A percentile compares a stretch with the other conserved stretches of the same genome.
These are phyloP conservation scores for Nothopassalora personata DNA, from an alignment of 2,329 filamentous ascomycete species.

Conservation along the genomic window DNA sequence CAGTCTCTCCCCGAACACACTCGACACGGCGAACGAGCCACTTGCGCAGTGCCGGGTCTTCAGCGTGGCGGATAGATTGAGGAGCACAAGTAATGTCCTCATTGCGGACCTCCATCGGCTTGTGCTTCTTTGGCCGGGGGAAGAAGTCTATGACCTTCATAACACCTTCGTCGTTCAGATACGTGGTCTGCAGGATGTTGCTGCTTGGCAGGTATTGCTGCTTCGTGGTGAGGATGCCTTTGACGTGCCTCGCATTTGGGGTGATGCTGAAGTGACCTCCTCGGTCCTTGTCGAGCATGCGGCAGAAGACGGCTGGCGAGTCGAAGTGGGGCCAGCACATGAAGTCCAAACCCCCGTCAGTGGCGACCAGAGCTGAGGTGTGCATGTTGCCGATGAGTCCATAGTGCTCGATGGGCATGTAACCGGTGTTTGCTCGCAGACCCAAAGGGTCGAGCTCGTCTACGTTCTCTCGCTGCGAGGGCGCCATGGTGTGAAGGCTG, in stretches of 20 bases:
- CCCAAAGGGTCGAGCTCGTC: not conserved
- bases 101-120: not conserved
- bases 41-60: not conserved
- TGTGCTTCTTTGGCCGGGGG: not conserved
- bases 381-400: constrained; percentile 1
- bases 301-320: not conserved
- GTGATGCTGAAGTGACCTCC: not conserved
- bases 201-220: not conserved
- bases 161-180: not conserved
- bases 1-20: not conserved
- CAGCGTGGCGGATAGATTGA: not conserved
- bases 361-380: not conserved
- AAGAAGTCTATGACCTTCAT: not conserved
- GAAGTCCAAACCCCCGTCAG: not conserved
- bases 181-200: not conserved
- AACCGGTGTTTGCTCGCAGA: not conserved
- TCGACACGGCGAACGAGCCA: not conserved
- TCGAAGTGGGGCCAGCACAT: not conserved
- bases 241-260: not conserved
- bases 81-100: not conserved
- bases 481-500: not conserved
- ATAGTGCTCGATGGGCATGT: constrained; percentile 1
- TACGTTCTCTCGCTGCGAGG: not conserved
- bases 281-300: not conserved
- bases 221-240: not conserved